These are phyloP conservation scores for Blastobotrys parvus DNA, from an alignment of 805 yeast species.

Conservation along the genomic window DNA sequence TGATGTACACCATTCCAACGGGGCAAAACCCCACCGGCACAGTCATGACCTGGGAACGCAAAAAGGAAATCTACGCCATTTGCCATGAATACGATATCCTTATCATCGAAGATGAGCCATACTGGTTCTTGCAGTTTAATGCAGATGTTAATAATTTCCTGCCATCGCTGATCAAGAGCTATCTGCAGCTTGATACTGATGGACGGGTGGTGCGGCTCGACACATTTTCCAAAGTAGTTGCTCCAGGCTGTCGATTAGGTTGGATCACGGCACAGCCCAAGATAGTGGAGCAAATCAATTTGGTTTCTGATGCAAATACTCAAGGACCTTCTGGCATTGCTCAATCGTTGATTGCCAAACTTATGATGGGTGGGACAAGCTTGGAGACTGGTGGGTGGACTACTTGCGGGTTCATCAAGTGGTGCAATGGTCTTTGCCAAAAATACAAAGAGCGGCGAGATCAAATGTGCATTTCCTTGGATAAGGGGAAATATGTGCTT, in stretches of 20 bases:
- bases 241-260: conserved; percentile 88
- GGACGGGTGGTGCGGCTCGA: conserved; percentile 87
- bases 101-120: conserved; percentile 93
- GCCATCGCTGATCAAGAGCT: conserved; percentile 62
- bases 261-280: conserved; percentile 73
- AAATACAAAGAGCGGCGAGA: conserved; percentile 84
- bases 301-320: conserved; percentile 71
- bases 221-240: conserved; percentile 82
- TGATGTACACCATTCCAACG: conserved; percentile 83
- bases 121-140: conserved; percentile 85
- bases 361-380: conserved; percentile 81
- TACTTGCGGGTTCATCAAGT: conserved; percentile 48
- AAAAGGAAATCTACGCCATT: conserved; percentile 62
- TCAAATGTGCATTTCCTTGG: conserved; percentile 67
- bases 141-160: conserved; percentile 35
- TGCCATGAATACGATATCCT: conserved; percentile 79
- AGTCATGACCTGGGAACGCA: conserved; percentile 64
- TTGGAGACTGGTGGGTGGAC: conserved; percentile 4
- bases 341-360: conserved; percentile 58
- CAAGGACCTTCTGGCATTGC: conserved; percentile 84
- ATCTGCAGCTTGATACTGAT: conserved; percentile 70
- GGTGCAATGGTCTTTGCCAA: conserved; percentile 65
- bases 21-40: conserved; percentile 99
- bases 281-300: conserved; percentile 56
- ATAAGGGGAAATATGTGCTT: conserved; percentile 33